Evolutionary conservation across 1,284 basidiomycete species (phyloP).

Genomic region (Vanrija pseudolonga): DNA sequence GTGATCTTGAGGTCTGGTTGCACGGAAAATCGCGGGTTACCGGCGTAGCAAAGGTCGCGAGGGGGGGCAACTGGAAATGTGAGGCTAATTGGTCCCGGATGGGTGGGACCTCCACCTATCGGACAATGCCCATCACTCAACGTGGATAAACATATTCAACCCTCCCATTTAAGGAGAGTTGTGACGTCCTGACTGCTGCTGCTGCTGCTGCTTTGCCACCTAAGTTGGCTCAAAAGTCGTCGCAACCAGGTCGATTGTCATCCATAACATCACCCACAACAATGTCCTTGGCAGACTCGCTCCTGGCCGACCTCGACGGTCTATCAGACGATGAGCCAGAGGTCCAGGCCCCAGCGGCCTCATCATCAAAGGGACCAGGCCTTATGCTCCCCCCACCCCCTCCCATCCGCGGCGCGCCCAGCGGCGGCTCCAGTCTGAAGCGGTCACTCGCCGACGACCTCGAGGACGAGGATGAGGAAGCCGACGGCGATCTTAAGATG

Average conservation of each 20-base stretch:
- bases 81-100: not conserved
- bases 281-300: conserved; percentile 51
- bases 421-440: conserved; percentile 2
- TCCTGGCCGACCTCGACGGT: conserved; percentile 50
- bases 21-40: conserved; percentile 9
- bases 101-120: not conserved
- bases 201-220: conserved; percentile 1
- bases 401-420: not conserved
- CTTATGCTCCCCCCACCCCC: conserved; percentile 12
- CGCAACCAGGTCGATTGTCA: not conserved
- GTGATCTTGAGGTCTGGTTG: not conserved
- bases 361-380: conserved; percentile 14
- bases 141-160: too few species aligned
- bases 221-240: not conserved
- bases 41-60: not conserved
- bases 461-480: conserved; percentile 17
- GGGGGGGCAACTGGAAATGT: not conserved
- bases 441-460: conserved; percentile 12
- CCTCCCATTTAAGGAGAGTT: too few species aligned
- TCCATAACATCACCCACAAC: not conserved
- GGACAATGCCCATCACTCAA: not conserved
- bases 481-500: conserved; percentile 36
- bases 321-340: conserved; percentile 46
- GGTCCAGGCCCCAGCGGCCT: conserved; percentile 13
- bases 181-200: too few species aligned